Percentiles rank a stretch among this genome's conserved stretches.
phyloP scores from a whole-genome alignment of 495 filamentous ascomycete genomes.

The Aspergillus sparsus region DNA sequence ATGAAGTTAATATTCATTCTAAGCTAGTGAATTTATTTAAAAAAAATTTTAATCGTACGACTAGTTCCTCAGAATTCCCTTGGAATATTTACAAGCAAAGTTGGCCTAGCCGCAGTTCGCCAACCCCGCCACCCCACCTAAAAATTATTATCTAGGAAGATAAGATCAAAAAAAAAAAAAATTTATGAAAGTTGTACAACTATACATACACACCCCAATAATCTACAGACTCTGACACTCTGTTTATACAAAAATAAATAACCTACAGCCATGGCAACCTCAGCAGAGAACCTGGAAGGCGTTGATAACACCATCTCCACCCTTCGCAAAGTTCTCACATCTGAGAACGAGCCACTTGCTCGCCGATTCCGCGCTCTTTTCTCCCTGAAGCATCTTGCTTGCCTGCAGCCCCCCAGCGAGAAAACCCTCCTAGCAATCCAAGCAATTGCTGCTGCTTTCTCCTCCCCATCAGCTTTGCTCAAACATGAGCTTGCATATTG shows the following conservation, averaged over 20 bases:
- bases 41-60: conserved; percentile 1
- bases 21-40: neutral
- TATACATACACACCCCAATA: neutral
- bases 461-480: conserved; percentile 79
- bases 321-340: conserved; percentile 74
- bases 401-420: conserved; percentile 59
- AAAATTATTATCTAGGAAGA: conserved; percentile 36
- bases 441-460: conserved; percentile 87
- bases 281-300: conserved; percentile 23
- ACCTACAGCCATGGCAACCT: conserved; percentile 2
- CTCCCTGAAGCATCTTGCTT: conserved; percentile 91
- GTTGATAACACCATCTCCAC: conserved; percentile 46
- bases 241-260: no score
- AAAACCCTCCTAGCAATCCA: conserved; percentile 76
- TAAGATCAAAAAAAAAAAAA: conserved; percentile 38
- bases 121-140: conserved; percentile 38
- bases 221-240: no score
- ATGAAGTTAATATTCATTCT: neutral
- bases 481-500: conserved; percentile 98
- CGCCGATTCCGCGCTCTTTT: conserved; percentile 96
- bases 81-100: conserved; percentile 20
- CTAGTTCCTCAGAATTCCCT: neutral
- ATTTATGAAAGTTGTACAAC: neutral
- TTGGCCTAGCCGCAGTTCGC: conserved; percentile 17
- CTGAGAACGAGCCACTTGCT: conserved; percentile 78